These are phyloP conservation scores for Chaetoceros muelleri DNA, from an alignment of 108 stramenopile species.

Conservation along the genomic window DNA sequence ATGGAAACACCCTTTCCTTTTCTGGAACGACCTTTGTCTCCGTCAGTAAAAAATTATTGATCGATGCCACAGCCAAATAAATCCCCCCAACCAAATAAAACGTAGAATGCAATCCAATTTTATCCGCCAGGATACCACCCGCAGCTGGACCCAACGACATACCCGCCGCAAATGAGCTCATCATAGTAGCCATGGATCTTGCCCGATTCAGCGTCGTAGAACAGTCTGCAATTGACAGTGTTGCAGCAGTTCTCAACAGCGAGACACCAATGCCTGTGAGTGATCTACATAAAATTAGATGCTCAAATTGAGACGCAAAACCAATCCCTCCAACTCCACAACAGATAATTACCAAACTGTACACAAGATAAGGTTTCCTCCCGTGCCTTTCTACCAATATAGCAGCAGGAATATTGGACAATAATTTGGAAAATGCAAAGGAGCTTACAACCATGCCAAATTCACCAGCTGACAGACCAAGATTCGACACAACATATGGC, in stretches of 20 bases:
- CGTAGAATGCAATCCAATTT: conserved; percentile 54
- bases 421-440: conserved; percentile 77
- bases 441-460: conserved; percentile 75
- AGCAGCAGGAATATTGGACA: conserved; percentile 80
- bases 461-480: conserved; percentile 55
- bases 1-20: conserved; percentile 26
- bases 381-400: conserved; percentile 77
- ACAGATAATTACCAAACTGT: conserved; percentile 50
- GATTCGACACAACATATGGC: conserved; percentile 67
- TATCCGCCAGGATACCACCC: conserved; percentile 67
- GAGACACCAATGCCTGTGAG: conserved; percentile 75
- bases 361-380: conserved; percentile 77
- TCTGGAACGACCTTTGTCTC: conserved; percentile 37
- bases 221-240: conserved; percentile 74
- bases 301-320: conserved; percentile 43
- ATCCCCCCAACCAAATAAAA: conserved; percentile 62
- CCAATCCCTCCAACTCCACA: conserved; percentile 82
- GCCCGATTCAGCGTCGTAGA: conserved; percentile 74
- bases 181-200: conserved; percentile 67
- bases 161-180: conserved; percentile 76
- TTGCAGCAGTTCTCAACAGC: conserved; percentile 54
- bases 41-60: conserved; percentile 48
- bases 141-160: conserved; percentile 80
- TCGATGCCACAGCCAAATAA: conserved; percentile 37
- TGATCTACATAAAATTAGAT: conserved; percentile 60